A percentile compares a stretch with the other conserved stretches of the same genome.
These are phyloP conservation scores for Ogataea dorogensis DNA, from an alignment of 805 yeast species.

Conservation along the genomic window DNA sequence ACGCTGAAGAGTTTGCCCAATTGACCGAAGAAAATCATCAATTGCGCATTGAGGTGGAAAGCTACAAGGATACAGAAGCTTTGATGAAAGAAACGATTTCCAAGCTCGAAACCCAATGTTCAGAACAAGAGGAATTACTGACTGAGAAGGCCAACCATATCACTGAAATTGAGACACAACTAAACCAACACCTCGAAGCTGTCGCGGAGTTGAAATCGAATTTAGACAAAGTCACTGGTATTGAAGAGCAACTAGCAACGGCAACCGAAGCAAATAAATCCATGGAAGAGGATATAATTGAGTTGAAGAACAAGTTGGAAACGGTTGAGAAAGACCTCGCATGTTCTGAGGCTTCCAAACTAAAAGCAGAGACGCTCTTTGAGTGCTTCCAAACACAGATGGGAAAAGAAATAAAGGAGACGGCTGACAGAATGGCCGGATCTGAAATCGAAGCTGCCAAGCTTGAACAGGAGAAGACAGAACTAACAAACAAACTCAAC, in stretches of 20 bases:
- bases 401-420: neutral
- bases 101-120: too few species aligned
- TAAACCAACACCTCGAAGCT: too few species aligned
- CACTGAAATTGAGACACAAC: too few species aligned
- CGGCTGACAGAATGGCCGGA: neutral
- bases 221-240: too few species aligned
- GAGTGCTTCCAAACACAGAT: constrained; percentile 1
- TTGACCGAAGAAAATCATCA: neutral
- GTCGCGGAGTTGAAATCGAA: too few species aligned
- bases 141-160: too few species aligned
- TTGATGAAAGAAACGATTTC: too few species aligned
- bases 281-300: constrained; percentile 3
- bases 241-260: neutral
- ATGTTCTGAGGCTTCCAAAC: neutral
- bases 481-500: neutral
- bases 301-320: constrained; percentile 1
- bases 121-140: too few species aligned
- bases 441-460: neutral
- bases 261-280: neutral
- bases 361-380: neutral
- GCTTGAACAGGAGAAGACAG: constrained; percentile 2
- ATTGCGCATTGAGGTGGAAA: too few species aligned
- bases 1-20: neutral
- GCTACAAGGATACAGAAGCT: too few species aligned
- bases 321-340: constrained; percentile 7